Evolutionary conservation across 352 stramenopile genomes (phyloP).

Genomic region (Elongisporangium undulatum): DNA sequence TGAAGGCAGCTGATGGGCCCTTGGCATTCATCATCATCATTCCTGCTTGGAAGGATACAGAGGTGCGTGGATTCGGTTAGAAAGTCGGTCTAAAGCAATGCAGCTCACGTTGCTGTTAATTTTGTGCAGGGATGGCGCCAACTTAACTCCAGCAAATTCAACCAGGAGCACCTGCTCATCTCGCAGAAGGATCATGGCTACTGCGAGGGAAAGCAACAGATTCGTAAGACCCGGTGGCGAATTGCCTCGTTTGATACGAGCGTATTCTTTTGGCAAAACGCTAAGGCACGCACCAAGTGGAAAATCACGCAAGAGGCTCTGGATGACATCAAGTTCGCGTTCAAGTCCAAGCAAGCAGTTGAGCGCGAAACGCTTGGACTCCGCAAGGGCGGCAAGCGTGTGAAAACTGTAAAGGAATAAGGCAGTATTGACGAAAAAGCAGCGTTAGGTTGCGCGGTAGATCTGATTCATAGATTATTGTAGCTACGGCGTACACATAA

Average conservation of each 20-base stretch:
- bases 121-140: conserved; percentile 65
- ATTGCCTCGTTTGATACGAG: conserved; percentile 95
- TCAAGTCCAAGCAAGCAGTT: conserved; percentile 75
- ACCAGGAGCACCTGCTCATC: conserved; percentile 68
- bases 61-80: too few species aligned
- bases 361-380: conserved; percentile 65
- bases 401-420: conserved; percentile 29
- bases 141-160: conserved; percentile 72
- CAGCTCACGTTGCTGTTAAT: background rate
- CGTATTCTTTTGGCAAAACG: conserved; percentile 95
- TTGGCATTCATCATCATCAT: conserved; percentile 93
- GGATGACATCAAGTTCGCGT: conserved; percentile 45
- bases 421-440: conserved; percentile 4
- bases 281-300: conserved; percentile 64
- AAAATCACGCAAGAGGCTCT: conserved; percentile 56
- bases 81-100: too few species aligned
- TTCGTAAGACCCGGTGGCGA: conserved; percentile 82
- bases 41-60: conserved; percentile 82
- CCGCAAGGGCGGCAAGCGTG: conserved; percentile 67
- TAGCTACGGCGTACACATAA: background rate
- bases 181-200: conserved; percentile 88
- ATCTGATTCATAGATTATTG: background rate
- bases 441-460: background rate
- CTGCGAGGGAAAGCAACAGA: conserved; percentile 90
- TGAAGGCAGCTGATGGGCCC: conserved; percentile 53